phyloP scores from a whole-genome alignment of 2,329 filamentous ascomycete genomes.

The Xylaria sp. region DNA sequence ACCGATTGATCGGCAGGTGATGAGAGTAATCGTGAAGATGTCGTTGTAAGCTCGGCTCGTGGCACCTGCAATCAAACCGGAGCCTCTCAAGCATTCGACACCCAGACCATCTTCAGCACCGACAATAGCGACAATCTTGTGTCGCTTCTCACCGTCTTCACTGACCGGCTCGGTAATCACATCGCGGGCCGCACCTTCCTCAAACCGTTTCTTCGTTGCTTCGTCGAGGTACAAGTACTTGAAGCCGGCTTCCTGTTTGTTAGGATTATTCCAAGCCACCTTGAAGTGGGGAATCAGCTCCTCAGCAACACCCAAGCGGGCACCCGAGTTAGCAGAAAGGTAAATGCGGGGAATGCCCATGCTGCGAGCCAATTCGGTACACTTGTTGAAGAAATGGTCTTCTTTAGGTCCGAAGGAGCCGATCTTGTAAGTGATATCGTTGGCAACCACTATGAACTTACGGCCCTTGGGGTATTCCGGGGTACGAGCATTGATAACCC shows the following conservation, averaged over 20 bases:
- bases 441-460: constrained; percentile 95
- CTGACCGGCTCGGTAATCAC: constrained; percentile 89
- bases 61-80: constrained; percentile 96
- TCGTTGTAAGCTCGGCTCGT: constrained; percentile 98
- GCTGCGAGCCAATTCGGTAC: constrained; percentile 93
- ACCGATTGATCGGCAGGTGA: constrained; percentile 98
- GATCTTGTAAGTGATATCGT: constrained; percentile 99
- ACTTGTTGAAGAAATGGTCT: constrained; percentile 99
- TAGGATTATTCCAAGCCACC: constrained; percentile 91
- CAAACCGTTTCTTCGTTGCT: constrained; percentile 86
- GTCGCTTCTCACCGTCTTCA: constrained; percentile 87
- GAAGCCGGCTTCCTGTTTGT: constrained; percentile 87
- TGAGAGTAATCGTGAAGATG: constrained; percentile 97
- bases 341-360: constrained; percentile 97
- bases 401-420: constrained; percentile 96
- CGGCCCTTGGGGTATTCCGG: constrained; percentile 94
- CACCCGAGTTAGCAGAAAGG: constrained; percentile 98
- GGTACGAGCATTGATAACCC: constrained; percentile 93
- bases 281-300: constrained; percentile 98
- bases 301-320: constrained; percentile 94
- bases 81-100: constrained; percentile 96
- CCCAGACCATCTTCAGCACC: constrained; percentile 95
- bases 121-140: constrained; percentile 94
- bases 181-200: constrained; percentile 77
- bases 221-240: constrained; percentile 96